These are phyloP conservation scores for Globisporangium emineosum DNA, from an alignment of 352 stramenopile species.

Conservation along the genomic window DNA sequence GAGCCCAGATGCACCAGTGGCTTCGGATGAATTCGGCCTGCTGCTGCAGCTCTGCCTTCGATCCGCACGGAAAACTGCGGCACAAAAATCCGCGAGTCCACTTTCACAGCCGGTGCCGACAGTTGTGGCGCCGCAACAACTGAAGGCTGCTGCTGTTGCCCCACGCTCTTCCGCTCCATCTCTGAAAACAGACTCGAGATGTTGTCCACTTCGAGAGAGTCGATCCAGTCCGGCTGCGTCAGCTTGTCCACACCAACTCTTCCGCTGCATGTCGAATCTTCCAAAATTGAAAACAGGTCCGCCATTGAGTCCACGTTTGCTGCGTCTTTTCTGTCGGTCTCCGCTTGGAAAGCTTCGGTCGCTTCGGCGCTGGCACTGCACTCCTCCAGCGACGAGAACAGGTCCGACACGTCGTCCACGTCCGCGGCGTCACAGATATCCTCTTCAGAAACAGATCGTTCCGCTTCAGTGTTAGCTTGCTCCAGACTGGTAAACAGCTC, in stretches of 20 bases:
- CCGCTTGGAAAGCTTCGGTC: neutral
- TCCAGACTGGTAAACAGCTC: conserved; percentile 23
- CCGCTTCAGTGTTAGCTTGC: conserved; percentile 1
- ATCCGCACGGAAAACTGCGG: conserved; percentile 52
- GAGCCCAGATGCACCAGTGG: neutral
- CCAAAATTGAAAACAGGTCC: conserved; percentile 26
- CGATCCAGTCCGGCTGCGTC: conserved; percentile 37
- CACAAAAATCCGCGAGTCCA: conserved; percentile 57
- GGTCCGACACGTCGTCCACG: conserved; percentile 1
- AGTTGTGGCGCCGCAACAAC: neutral
- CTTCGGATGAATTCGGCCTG: neutral
- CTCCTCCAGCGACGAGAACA: conserved; percentile 8
- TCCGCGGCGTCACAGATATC: conserved; percentile 2
- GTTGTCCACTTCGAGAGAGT: conserved; percentile 52
- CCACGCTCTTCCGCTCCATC: conserved; percentile 27
- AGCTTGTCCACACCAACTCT: neutral
- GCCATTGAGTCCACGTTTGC: conserved; percentile 21
- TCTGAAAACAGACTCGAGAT: conserved; percentile 43
- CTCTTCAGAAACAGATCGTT: neutral
- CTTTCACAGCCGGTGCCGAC: conserved; percentile 8
- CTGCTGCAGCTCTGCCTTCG: conserved; percentile 22
- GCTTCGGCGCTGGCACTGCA: no score
- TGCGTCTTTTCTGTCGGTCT: conserved; percentile 14
- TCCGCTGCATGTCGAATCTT: conserved; percentile 13
- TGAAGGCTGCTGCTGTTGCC: neutral